Base-by-base conservation (phyloP, 352 stramenopile species). In the Phytophthora agathidicida region DNA sequence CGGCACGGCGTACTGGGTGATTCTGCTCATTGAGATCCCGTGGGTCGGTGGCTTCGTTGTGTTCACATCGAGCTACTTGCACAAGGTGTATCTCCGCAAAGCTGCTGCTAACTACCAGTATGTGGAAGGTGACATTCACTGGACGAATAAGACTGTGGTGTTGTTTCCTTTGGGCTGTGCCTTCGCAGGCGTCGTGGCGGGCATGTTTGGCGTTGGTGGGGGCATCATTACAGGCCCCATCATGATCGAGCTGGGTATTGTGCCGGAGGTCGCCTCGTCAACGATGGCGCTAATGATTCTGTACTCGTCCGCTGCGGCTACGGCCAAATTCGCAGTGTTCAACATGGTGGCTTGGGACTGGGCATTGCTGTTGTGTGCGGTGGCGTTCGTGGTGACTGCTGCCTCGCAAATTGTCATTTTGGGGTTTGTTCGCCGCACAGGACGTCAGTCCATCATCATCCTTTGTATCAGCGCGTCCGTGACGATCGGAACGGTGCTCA, bases 141-240 rank as follows among this genome's bases (percentile, higher is more conserved):
- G 73, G 71, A 73, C 61, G 0, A 30, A 41, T 16, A 74, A 68
- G 33, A 72, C 56, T 3, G 69, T 77, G 3, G 23, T 73, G 5
- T 64, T 41, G 16, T 83, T 80, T 23, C 72, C 77, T n/a, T 26
- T 77, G 5, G 53, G 47, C 7, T 80, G 66, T 23, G 51, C 75
- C 4, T 10, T 70, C 19, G 73, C 67, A 0, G 75, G 76, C 7
- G 57, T 86, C n/a, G 60, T 81, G 10, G 73, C 76, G 3, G 71
- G 61, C 2, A 63, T 85, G 36, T 74, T 88, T 36, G 78, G 73
- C 50, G 68, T 88, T 27, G 77, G 76, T 22, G 77, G 70, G 16
- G 76, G 64, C 20, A 75, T 86, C 58, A 73, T 90, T 50, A 77
- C 73, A 8, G 76, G 80, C 1, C 80, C 77, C 3, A 56, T 90